Base-by-base conservation (phyloP, 1,284 basidiomycete genomes). In the Ceratobasidium sp. region DNA sequence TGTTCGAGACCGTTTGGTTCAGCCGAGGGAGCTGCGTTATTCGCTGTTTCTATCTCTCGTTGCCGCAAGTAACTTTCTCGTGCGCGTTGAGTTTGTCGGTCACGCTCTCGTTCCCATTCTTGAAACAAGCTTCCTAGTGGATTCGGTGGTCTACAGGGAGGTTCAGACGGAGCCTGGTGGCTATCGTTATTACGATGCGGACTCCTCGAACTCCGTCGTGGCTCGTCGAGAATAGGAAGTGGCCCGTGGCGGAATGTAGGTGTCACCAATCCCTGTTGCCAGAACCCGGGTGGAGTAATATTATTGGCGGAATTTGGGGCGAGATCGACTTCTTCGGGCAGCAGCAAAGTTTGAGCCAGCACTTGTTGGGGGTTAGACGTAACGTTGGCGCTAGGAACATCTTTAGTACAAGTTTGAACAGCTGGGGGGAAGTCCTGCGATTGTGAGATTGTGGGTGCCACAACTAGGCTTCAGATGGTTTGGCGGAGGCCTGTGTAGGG, bases 41-140 rank as follows among this genome's bases (percentile, higher is more conserved):
- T 33, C 20, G 44, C 18, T 15, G 71, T 15, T 40, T 64, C 61
- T 33, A 63, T 42, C 20, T 76, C 61, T 6, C 72, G 72, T 3
- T 51, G 61, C 13, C 61, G 72, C 60, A 49, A 51, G 56, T 76
- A 76, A 7, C 66, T 49, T 44, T 76, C 72, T 23, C 72, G 72
- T 55, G 61, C 61, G 13, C 49, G n/a, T 23, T 63, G 44, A 3
- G 72, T 66, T 51, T 28, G 53, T 33, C 72, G 26, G 51, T 76
- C 72, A 15, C 72, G 60, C 49, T 76, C 60, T 15, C 46, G 39
- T 20, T 76, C 72, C 72, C 72, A 76, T 23, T 76, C 72, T 12
- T 63, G 72, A 12, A 76, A 63, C 72, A 61, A 76, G 39, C 66
- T 76, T 23, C 39, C 28, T n/a, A n/a, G n/a, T n/a, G n/a, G n/a